phyloP scores from a whole-genome alignment of 768 basidiomycete genomes.

The Coprinellus aureogranulatus region DNA sequence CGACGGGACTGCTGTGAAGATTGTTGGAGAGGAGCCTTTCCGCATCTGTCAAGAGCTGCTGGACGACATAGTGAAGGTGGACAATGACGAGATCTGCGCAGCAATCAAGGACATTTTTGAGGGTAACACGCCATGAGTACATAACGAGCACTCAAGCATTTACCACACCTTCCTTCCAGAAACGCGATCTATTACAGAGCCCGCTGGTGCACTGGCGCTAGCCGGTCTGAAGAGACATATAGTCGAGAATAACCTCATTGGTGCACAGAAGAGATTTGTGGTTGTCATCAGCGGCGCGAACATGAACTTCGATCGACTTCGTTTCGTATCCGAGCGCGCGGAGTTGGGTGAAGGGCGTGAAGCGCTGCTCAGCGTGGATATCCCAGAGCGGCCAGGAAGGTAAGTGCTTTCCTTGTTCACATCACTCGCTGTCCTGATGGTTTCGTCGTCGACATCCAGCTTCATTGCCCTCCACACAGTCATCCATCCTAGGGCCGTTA shows the following conservation, averaged over 20 bases:
- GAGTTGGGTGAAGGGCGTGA: slow-evolving; percentile 95
- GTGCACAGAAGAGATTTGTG: slow-evolving; percentile 84
- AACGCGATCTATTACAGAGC: slow-evolving; percentile 94
- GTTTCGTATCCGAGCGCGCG: slow-evolving; percentile 98
- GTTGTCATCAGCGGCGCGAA: slow-evolving; percentile 94
- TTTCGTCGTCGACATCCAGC: too few relatives aligned
- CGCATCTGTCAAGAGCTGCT: slow-evolving; percentile 83
- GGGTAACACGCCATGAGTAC: slow-evolving; percentile 43
- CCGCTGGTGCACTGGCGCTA: slow-evolving; percentile 88
- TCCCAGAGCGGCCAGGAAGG: slow-evolving; percentile 93
- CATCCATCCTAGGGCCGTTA: slow-evolving; percentile 89
- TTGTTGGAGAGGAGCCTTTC: slow-evolving; percentile 94
- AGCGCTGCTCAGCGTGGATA: slow-evolving; percentile 88
- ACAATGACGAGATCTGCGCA: slow-evolving; percentile 97
- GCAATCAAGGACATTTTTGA: slow-evolving; percentile 99
- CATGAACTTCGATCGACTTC: slow-evolving; percentile 96
- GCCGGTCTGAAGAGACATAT: slow-evolving; percentile 92
- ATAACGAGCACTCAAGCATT: slow-evolving; percentile 12
- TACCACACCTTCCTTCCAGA: slow-evolving; percentile 45
- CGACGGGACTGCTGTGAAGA: slow-evolving; percentile 95
- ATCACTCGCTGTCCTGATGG: too few relatives aligned
- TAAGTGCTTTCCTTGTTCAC: slow-evolving; percentile 28
- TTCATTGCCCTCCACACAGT: slow-evolving; percentile 84
- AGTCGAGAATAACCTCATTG: slow-evolving; percentile 72
- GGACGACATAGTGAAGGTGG: slow-evolving; percentile 78